Conservation (phyloP, 208 protist genomes). For the Novymonas esmeraldas region DNA sequence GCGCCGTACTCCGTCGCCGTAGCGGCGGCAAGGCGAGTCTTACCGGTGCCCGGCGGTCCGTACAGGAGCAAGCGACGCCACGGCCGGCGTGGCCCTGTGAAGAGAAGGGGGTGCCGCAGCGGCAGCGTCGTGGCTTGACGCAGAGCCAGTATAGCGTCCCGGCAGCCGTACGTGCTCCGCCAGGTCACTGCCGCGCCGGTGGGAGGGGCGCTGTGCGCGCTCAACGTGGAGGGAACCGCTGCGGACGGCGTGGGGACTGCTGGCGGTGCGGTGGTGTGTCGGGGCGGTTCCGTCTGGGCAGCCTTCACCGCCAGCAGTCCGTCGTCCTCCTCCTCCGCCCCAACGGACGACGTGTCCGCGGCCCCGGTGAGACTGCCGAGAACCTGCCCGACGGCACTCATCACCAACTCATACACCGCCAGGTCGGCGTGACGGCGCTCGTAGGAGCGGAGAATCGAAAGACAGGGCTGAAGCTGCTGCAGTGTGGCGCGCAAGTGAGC, state of each 20-base stretch:
- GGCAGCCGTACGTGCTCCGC: slow-evolving; percentile 93
- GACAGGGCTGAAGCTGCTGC: slow-evolving; percentile 34
- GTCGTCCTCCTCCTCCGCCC: background rate
- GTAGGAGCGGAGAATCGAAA: slow-evolving; percentile 41
- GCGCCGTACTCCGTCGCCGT: slow-evolving; percentile 95
- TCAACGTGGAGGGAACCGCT: background rate
- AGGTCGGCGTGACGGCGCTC: slow-evolving; percentile 23
- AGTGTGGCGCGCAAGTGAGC: slow-evolving; percentile 19
- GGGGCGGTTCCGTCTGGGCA: no score
- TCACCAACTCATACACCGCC: slow-evolving; percentile 14
- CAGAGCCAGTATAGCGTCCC: slow-evolving; percentile 95
- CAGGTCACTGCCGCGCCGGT: slow-evolving; percentile 7
- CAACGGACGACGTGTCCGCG: background rate
- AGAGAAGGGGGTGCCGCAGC: slow-evolving; percentile 96
- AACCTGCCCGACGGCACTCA: slow-evolving; percentile 17
- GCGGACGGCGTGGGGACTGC: no score
- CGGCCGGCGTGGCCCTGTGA: slow-evolving; percentile 92
- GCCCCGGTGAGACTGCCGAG: slow-evolving; percentile 1
- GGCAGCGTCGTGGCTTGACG: slow-evolving; percentile 98
- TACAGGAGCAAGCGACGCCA: slow-evolving; percentile 98
- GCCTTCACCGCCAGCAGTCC: background rate
- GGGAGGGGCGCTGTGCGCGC: background rate
- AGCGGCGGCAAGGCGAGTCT: slow-evolving; percentile 98
- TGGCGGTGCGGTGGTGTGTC: no score
- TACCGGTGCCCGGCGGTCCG: slow-evolving; percentile 97